These are phyloP conservation scores for Xylaria telfairii DNA, from an alignment of 495 filamentous ascomycete genomes.

Conservation along the genomic window DNA sequence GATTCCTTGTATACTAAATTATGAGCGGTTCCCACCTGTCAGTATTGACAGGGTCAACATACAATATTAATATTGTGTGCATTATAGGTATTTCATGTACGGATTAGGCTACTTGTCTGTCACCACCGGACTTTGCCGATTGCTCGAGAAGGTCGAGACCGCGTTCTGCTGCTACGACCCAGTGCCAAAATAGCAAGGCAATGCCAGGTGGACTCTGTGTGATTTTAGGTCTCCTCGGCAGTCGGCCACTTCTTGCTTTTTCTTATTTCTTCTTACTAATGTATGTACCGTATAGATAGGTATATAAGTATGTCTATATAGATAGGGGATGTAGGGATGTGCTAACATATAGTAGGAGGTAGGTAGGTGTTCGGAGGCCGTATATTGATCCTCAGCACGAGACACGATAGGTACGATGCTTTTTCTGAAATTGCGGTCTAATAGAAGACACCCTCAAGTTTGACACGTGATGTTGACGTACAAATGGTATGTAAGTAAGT, in stretches of 20 bases:
- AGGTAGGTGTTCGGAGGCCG: too few species aligned
- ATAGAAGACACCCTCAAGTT: neutral
- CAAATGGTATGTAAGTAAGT: neutral
- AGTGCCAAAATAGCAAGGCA: neutral
- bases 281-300: neutral
- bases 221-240: slow-evolving; percentile 14
- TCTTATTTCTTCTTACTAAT: neutral
- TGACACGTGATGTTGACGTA: slow-evolving; percentile 14
- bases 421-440: slow-evolving; percentile 13
- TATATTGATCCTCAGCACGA: too few species aligned
- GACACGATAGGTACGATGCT: neutral
- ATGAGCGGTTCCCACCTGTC: neutral
- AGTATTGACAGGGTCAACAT: neutral
- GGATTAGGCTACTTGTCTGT: neutral
- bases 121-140: neutral
- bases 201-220: neutral
- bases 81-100: neutral
- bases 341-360: too few species aligned
- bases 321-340: neutral
- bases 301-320: neutral
- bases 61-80: neutral
- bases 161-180: neutral
- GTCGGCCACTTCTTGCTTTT: neutral
- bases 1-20: neutral
- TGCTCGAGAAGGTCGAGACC: slow-evolving; percentile 6